Evolutionary conservation across 2,329 filamentous ascomycete genomes (phyloP), one percentile per base, ranked within the genome.

Genomic region (Pseudopithomyces maydicus): DNA sequence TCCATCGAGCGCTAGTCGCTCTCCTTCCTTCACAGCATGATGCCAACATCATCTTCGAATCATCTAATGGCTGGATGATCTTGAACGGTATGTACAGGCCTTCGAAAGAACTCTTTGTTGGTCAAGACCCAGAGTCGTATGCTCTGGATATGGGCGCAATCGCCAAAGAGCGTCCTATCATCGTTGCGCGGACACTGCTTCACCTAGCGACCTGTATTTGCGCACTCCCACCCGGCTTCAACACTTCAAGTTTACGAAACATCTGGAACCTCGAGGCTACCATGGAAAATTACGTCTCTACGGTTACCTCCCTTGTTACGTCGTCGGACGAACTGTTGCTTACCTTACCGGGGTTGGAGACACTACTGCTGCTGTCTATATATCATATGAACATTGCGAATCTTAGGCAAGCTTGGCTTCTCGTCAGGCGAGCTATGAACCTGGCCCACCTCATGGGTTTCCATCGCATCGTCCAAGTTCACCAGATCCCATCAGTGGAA

Each of bases 361-460:
- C 64, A 7, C 59, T 75, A 8, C 46, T 73, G 26, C 60, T 75
- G 0, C 63, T 74, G n/a, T 67, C 69, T 14, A 20, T 67, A 14
- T 73, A 67, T 46, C 66, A 75, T 22, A 55, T 73, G 54, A 71
- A 71, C 54, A 68, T 57, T 33, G 68, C 67, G 3, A 71, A 71
- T 41, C 63, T 74, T 8, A 60, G 72, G 29, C 68, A 74, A 62
- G 61, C 71, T 1, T 75, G 73, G 73, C 69, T 75, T 6, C 59
- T 72, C 17, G 52, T 71, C 26, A 64, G 71, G 38, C 67, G 73
- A 39, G 70, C 69, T n/a, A 60, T 74, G 42, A 74, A 68, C 23
- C 55, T 74, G 5, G 72, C 73, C 15, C 70, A 75, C 20, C 67
- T 75, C 2, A 74, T 75, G 72, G 73, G 73, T 1, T 72, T 74